A percentile compares a stretch with the other conserved stretches of the same genome.
phyloP scores from a whole-genome alignment of 495 filamentous ascomycete genomes.

The Apiosordaria backusii region DNA sequence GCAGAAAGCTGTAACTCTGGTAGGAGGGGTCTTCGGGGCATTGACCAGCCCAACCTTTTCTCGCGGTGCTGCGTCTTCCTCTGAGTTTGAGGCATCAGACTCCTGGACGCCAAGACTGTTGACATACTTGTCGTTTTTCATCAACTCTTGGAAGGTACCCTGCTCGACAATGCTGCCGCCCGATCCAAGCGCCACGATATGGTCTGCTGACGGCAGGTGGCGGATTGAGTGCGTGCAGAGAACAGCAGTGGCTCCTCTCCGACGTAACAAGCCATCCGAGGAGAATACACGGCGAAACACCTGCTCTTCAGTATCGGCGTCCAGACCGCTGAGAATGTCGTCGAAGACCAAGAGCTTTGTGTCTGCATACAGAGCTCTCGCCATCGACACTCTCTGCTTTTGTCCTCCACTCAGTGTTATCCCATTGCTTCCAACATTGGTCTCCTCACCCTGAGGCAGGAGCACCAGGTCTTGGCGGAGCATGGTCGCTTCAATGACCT shows the following conservation, averaged over 20 bases:
- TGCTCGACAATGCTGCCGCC: slow-evolving; percentile 28
- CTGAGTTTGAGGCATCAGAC: slow-evolving; percentile 1
- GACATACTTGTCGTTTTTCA: slow-evolving; percentile 26
- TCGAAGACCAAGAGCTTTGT: slow-evolving; percentile 33
- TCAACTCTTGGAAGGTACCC: slow-evolving; percentile 26
- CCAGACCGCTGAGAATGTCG: slow-evolving; percentile 60
- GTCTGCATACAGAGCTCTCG: slow-evolving; percentile 35
- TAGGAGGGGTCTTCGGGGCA: not conserved
- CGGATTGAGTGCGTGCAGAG: slow-evolving; percentile 29
- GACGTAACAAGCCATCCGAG: slow-evolving; percentile 25
- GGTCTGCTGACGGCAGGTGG: slow-evolving; percentile 52
- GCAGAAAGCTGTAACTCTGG: not conserved
- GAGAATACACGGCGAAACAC: slow-evolving; percentile 55
- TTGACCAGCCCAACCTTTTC: not conserved
- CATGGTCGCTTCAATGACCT: slow-evolving; percentile 62
- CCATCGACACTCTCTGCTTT: slow-evolving; percentile 53
- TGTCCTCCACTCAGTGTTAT: slow-evolving; percentile 64
- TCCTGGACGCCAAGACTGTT: slow-evolving; percentile 18
- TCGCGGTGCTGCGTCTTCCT: not conserved
- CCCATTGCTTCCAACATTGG: slow-evolving; percentile 61
- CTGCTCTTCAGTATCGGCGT: slow-evolving; percentile 57
- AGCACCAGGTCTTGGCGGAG: slow-evolving; percentile 53
- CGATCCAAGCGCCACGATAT: slow-evolving; percentile 35
- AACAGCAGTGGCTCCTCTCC: slow-evolving; percentile 22
- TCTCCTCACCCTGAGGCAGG: slow-evolving; percentile 44